Evolutionary conservation across 805 yeast species (phyloP).

Genomic region (Metschnikowia noctiluminum): DNA sequence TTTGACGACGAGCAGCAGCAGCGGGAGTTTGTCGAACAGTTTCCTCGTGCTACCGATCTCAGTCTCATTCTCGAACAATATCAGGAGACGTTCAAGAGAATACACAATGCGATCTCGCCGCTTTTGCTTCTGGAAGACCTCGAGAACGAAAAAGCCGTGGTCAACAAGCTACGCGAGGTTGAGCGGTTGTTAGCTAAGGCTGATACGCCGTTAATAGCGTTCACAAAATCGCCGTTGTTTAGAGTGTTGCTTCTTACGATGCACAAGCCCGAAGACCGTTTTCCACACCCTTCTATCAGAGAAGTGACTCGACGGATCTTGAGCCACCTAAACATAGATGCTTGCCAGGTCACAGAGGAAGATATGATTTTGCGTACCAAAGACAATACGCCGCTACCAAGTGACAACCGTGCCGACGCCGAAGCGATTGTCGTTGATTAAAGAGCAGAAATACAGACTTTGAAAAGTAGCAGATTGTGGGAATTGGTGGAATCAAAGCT

Average conservation of each 20-base stretch:
- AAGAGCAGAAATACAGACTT: neutral
- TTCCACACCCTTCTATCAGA: conserved; percentile 18
- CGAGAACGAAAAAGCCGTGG: conserved; percentile 13
- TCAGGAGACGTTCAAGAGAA: conserved; percentile 18
- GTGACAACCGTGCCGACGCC: neutral
- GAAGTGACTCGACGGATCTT: conserved; percentile 22
- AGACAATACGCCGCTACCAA: conserved; percentile 8
- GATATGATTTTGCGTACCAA: conserved; percentile 11
- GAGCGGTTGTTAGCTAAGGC: conserved; percentile 13
- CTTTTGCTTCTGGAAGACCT: conserved; percentile 11
- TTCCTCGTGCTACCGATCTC: conserved; percentile 26
- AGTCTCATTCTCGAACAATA: conserved; percentile 15
- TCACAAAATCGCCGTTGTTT: conserved; percentile 29
- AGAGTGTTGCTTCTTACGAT: conserved; percentile 30
- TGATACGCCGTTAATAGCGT: conserved; percentile 29
- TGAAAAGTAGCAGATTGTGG: too few relatives aligned
- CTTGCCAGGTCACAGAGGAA: conserved; percentile 14
- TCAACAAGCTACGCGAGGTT: conserved; percentile 17
- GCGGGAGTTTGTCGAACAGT: conserved; percentile 19
- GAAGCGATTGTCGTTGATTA: neutral
- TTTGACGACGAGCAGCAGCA: conserved; percentile 33
- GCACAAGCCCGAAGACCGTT: conserved; percentile 26
- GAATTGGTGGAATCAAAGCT: too few relatives aligned
- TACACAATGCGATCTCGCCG: conserved; percentile 17
- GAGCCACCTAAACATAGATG: conserved; percentile 7